Percentiles rank a stretch among this genome's conserved stretches.
These are phyloP conservation scores for Aureobasidium melanogenum DNA, from an alignment of 2,329 filamentous ascomycete genomes.

Conservation along the genomic window DNA sequence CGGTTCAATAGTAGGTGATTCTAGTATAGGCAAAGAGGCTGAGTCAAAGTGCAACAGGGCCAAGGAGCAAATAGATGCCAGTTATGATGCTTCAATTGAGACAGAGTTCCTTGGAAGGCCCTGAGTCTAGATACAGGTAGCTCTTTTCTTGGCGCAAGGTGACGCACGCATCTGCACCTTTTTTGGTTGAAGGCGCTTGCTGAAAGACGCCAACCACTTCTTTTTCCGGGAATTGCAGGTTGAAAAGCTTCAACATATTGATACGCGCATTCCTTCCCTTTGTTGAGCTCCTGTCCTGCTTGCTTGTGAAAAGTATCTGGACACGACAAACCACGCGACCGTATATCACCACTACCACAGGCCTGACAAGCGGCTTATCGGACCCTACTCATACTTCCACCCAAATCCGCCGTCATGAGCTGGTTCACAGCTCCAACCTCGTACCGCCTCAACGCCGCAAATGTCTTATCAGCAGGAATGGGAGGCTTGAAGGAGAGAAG, in stretches of 20 bases:
- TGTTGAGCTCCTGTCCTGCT: not conserved
- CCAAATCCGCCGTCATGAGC: not conserved
- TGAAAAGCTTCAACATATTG: not conserved
- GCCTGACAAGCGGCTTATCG: not conserved
- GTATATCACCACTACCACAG: not conserved
- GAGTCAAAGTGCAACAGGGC: not conserved
- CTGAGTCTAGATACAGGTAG: not conserved
- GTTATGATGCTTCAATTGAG: not conserved
- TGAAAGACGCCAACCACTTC: not conserved
- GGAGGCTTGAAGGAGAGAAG: not conserved
- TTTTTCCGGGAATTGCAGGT: not conserved
- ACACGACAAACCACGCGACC: not conserved
- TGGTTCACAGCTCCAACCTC: slow-evolving; percentile 11
- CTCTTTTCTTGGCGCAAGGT: not conserved
- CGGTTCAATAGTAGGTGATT: not conserved
- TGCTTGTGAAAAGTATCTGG: not conserved
- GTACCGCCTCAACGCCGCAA: slow-evolving; percentile 3
- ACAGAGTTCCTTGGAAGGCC: not conserved
- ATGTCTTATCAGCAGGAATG: not conserved
- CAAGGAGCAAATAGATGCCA: not conserved
- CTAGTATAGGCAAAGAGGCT: not conserved
- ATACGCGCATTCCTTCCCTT: not conserved
- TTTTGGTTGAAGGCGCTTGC: not conserved
- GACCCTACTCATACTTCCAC: not conserved
- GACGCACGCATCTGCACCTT: not conserved